These are phyloP conservation scores for Heritiera fomes DNA, from an alignment of 345 rosid genomes.

Conservation along the genomic window DNA sequence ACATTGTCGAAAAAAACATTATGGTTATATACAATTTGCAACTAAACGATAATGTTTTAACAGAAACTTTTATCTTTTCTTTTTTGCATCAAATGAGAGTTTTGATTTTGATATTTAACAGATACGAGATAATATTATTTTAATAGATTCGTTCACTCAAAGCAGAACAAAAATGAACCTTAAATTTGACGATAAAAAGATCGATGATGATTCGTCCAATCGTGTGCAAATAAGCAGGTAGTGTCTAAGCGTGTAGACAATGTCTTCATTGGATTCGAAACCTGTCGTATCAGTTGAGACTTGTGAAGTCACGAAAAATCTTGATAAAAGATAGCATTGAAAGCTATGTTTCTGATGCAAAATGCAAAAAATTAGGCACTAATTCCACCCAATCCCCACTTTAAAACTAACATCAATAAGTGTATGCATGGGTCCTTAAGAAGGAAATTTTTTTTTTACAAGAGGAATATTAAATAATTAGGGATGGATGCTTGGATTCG, in stretches of 20 bases:
- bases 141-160: too few species aligned
- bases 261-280: neutral
- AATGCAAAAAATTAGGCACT: neutral
- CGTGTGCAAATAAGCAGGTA: neutral
- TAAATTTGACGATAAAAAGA: neutral
- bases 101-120: too few species aligned
- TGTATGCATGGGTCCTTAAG: too few species aligned
- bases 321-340: slow-evolving; percentile 4
- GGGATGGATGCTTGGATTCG: too few species aligned
- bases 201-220: neutral
- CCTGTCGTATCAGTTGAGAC: neutral
- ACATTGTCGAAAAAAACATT: neutral
- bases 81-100: neutral
- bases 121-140: too few species aligned
- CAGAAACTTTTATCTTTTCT: neutral
- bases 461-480: too few species aligned
- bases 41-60: neutral
- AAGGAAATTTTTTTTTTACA: too few species aligned
- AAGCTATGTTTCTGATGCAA: slow-evolving; percentile 4
- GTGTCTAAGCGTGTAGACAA: neutral
- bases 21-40: neutral
- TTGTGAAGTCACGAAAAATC: slow-evolving; percentile 7
- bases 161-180: too few species aligned
- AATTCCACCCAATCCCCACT: neutral
- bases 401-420: neutral